Conservation (phyloP, 2,329 filamentous ascomycete genomes). For the Calonectria ilicicola region DNA sequence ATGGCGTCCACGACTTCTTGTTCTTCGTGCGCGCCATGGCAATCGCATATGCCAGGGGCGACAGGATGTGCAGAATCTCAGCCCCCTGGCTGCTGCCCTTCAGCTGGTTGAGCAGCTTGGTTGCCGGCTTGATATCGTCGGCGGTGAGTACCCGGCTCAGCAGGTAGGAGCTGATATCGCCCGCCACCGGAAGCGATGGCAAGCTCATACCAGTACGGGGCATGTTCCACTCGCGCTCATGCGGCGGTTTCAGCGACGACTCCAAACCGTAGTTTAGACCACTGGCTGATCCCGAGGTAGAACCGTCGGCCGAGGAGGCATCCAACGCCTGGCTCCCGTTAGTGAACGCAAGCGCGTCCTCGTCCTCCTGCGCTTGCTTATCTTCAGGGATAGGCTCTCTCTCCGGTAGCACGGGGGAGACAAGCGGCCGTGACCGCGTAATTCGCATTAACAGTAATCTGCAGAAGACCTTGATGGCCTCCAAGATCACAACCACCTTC, state of each 20-base stretch:
- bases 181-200: slow-evolving; percentile 82
- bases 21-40: slow-evolving; percentile 80
- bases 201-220: slow-evolving; percentile 91
- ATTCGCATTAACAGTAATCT: slow-evolving; percentile 83
- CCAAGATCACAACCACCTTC: slow-evolving; percentile 87
- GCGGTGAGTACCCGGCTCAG: slow-evolving; percentile 91
- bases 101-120: slow-evolving; percentile 84
- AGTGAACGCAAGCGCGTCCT: slow-evolving; percentile 52
- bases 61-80: slow-evolving; percentile 91
- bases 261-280: slow-evolving; percentile 26
- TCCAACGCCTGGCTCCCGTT: slow-evolving; percentile 59
- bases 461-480: slow-evolving; percentile 88
- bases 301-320: slow-evolving; percentile 51
- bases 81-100: slow-evolving; percentile 81
- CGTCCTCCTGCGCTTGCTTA: slow-evolving; percentile 61
- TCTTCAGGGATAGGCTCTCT: slow-evolving; percentile 80
- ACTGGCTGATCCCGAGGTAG: slow-evolving; percentile 30
- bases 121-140: slow-evolving; percentile 95
- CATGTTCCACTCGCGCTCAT: slow-evolving; percentile 83
- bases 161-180: slow-evolving; percentile 88
- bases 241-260: slow-evolving; percentile 46
- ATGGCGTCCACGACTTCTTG: slow-evolving; percentile 89
- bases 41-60: slow-evolving; percentile 87
- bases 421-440: slow-evolving; percentile 84
- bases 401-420: slow-evolving; percentile 88